Percentiles rank a stretch among this genome's conserved stretches.
phyloP scores from a whole-genome alignment of 2,329 filamentous ascomycete genomes.

The Stagonosporopsis chrysanthemi region DNA sequence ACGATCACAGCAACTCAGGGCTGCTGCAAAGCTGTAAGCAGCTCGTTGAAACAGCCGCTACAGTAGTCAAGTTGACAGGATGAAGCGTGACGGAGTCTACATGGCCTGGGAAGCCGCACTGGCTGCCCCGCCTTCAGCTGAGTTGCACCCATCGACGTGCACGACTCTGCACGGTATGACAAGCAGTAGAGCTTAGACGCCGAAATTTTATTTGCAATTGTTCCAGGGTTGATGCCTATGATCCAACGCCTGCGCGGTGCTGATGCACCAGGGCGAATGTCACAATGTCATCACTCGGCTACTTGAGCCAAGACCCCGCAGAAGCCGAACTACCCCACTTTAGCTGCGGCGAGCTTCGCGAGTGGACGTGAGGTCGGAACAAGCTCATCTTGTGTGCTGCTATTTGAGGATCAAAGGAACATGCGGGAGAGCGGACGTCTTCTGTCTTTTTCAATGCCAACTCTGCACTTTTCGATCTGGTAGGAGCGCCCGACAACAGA shows the following conservation, averaged over 20 bases:
- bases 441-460: not conserved
- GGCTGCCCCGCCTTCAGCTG: not conserved
- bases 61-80: not conserved
- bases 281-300: not conserved
- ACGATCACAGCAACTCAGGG: not conserved
- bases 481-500: not conserved
- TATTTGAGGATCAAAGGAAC: not conserved
- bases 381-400: not conserved
- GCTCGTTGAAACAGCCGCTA: not conserved
- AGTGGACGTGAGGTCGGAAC: not conserved
- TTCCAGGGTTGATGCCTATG: not conserved
- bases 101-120: not conserved
- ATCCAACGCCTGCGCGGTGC: not conserved
- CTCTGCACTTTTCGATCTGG: not conserved
- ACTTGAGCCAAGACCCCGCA: constrained; percentile 12
- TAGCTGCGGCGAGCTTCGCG: not conserved
- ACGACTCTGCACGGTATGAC: not conserved
- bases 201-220: not conserved
- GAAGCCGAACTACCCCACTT: constrained; percentile 10
- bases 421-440: not conserved
- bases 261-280: not conserved
- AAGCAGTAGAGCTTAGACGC: not conserved
- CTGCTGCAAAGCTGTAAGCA: not conserved
- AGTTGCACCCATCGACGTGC: not conserved
- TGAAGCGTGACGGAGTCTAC: no score